phyloP scores from a whole-genome alignment of 805 yeast genomes.

The Priceomyces castillae region DNA sequence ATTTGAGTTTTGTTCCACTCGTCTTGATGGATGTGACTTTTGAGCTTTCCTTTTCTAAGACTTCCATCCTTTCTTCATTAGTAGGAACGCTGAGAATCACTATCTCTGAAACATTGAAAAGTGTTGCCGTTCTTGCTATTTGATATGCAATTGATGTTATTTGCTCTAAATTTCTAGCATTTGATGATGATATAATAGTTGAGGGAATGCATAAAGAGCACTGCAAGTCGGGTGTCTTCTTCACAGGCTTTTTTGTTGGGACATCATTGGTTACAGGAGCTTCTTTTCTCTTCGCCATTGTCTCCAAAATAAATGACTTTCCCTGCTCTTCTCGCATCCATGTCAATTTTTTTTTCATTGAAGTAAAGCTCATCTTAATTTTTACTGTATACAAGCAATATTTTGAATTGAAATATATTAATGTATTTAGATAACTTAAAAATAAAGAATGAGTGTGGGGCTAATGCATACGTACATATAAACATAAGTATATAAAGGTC shows the following conservation, averaged over 20 bases:
- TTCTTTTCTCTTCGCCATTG: not conserved
- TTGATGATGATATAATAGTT: constrained; percentile 49
- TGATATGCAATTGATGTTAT: constrained; percentile 73
- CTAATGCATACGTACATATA: not conserved
- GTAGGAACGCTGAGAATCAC: constrained; percentile 59
- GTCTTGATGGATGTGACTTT: constrained; percentile 17
- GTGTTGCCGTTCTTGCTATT: constrained; percentile 70
- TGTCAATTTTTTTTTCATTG: too few species aligned
- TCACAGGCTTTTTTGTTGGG: constrained; percentile 29
- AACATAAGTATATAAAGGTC: too few species aligned
- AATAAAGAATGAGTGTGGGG: not conserved
- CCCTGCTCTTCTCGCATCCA: too few species aligned
- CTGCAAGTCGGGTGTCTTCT: constrained; percentile 23
- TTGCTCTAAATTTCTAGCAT: constrained; percentile 68
- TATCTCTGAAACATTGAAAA: constrained; percentile 70
- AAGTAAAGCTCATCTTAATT: too few species aligned
- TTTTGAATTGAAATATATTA: too few species aligned
- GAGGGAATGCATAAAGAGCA: constrained; percentile 75
- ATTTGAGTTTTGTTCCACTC: constrained; percentile 30
- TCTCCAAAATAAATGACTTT: too few species aligned
- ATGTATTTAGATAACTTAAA: not conserved
- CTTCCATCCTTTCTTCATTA: constrained; percentile 14
- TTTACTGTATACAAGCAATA: too few species aligned
- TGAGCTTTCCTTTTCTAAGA: constrained; percentile 19
- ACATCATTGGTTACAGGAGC: not conserved